Conservation (phyloP, 345 rosid genomes). For the Conringia planisiliqua region DNA sequence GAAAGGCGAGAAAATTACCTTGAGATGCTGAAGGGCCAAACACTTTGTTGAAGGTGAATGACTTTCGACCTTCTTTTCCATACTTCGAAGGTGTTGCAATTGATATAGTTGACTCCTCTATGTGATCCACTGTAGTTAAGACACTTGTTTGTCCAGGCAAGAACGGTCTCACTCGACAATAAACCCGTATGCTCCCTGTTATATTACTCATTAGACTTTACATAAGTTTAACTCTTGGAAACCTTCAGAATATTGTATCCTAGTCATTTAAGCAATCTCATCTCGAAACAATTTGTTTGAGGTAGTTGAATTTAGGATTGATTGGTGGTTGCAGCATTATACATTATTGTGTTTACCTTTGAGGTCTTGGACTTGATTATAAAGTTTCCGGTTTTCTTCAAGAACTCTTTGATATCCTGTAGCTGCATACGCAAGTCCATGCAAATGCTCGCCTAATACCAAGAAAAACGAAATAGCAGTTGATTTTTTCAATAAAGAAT, state of each 20-base stretch:
- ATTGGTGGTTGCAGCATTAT: not conserved
- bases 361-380: slow-evolving; percentile 94
- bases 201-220: not conserved
- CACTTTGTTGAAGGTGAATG: slow-evolving; percentile 85
- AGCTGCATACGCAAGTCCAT: slow-evolving; percentile 67
- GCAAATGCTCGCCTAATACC: slow-evolving; percentile 61
- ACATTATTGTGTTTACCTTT: slow-evolving; percentile 48
- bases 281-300: not conserved
- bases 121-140: slow-evolving; percentile 50
- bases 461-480: not conserved
- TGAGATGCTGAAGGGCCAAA: slow-evolving; percentile 79
- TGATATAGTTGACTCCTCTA: slow-evolving; percentile 64
- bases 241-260: not conserved
- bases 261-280: not conserved
- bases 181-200: slow-evolving; percentile 86
- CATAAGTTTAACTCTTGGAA: not conserved
- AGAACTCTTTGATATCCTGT: slow-evolving; percentile 82
- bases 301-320: not conserved
- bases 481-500: not conserved
- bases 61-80: slow-evolving; percentile 66
- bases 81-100: slow-evolving; percentile 53
- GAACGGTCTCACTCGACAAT: slow-evolving; percentile 92
- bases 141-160: slow-evolving; percentile 52
- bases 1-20: slow-evolving; percentile 42
- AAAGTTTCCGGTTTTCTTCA: slow-evolving; percentile 89